Base-by-base conservation (phyloP, 495 filamentous ascomycete species). In the Sphaerosporella brunnea region DNA sequence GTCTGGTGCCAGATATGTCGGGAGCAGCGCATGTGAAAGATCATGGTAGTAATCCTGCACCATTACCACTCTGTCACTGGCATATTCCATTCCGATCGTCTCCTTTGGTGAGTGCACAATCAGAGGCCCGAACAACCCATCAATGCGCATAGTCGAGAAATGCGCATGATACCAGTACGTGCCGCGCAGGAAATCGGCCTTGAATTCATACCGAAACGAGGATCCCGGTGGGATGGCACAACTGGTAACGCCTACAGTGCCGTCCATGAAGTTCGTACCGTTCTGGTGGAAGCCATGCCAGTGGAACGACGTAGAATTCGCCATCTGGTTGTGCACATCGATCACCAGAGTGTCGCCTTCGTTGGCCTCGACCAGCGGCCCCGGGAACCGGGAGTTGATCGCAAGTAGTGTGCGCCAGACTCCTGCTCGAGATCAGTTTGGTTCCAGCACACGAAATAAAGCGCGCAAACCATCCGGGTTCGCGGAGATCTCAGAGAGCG, bases 251-350 rank as follows among this genome's bases (percentile, higher is more conserved):
- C 67, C 69, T 2, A 65, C 63, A 10, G 71, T 64, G 7, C 80
- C 80, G 58, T 85, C 80, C 72, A 77, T 76, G 45, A 65, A 68
- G 30, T 69, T 70, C 4, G 74, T 75, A 1, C 65, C 70, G 46
- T 74, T 75, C 54, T 83, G 79, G 43, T 66, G 71, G 16, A 82
- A 65, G 3, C 80, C 78, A 47, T 84, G 78, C 69, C 75, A 82
- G 61, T 84, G 80, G 15, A 84, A 53, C 8, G 64, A 58, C 13
- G 58, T 60, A 28, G 32, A 45, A 37, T 63, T 51, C 16, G 55
- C 49, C 23, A 56, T 54, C 44, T 53, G 40, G 42, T 63, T 64
- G 44, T 54, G 54, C 16, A 65, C 60, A 19, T 61, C 51, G 4
- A 64, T 52, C 48, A 58, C 26, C 25, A 65, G 23, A 35, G 48